These are phyloP conservation scores for Limnomonas spitsbergensis DNA, from an alignment of 139 green algal species.

Conservation along the genomic window DNA sequence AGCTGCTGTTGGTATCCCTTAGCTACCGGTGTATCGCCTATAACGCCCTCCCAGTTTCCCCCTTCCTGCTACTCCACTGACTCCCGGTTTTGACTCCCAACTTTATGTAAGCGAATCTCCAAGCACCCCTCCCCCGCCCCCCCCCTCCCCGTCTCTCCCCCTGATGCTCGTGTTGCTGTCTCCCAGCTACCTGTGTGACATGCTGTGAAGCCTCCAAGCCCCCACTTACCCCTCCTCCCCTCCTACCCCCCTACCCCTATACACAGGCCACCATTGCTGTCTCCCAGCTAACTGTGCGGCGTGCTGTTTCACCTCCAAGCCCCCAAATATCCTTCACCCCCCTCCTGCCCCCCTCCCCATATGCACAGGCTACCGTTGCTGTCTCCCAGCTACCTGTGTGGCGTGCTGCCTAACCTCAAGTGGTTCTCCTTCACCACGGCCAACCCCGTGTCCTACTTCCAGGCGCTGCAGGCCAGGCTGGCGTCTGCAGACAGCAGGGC, in stretches of 20 bases:
- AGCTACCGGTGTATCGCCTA: neutral
- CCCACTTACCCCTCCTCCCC: too few relatives aligned
- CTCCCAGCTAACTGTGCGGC: neutral
- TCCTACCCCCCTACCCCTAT: neutral
- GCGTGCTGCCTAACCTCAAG: conserved; percentile 2
- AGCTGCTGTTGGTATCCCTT: neutral
- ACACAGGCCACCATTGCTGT: neutral
- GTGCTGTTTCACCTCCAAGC: neutral
- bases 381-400: conserved; percentile 9
- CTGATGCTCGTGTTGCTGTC: neutral
- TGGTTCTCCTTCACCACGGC: neutral
- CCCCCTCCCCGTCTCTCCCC: neutral
- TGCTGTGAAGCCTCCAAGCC: neutral
- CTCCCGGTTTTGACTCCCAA: neutral
- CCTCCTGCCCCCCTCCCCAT: neutral
- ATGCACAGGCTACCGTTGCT: neutral
- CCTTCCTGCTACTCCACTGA: neutral
- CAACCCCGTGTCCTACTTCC: neutral
- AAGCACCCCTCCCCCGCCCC: neutral
- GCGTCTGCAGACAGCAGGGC: neutral
- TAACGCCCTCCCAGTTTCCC: too few relatives aligned
- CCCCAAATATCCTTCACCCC: too few relatives aligned
- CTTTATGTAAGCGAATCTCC: neutral
- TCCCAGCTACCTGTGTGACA: neutral
- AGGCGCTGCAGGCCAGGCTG: neutral